A percentile compares a stretch with the other conserved stretches of the same genome.
Evolutionary conservation across 1,139 yeast species (phyloP).

Genomic region (Schwanniomyces etchellsii): DNA sequence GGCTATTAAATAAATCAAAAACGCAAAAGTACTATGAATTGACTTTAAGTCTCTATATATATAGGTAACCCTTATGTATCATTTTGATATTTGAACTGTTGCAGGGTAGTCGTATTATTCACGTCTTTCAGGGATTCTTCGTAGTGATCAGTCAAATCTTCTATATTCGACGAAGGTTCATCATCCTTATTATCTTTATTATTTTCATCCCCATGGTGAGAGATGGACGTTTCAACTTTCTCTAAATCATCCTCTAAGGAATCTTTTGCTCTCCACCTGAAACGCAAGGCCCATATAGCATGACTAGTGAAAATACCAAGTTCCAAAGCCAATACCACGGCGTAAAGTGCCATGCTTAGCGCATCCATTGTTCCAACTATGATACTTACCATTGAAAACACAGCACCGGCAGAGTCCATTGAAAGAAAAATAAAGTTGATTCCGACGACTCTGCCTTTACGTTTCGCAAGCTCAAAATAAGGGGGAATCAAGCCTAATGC

Average conservation of each 20-base stretch:
- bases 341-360: slow-evolving; percentile 73
- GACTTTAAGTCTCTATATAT: too few species aligned
- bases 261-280: slow-evolving; percentile 27
- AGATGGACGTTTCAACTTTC: background rate
- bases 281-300: slow-evolving; percentile 61
- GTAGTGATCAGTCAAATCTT: too few species aligned
- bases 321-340: slow-evolving; percentile 67
- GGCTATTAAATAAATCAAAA: too few species aligned
- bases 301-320: slow-evolving; percentile 73
- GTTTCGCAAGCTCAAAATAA: slow-evolving; percentile 73
- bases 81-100: too few species aligned
- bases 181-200: too few species aligned
- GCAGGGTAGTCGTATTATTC: too few species aligned
- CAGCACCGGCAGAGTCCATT: slow-evolving; percentile 80
- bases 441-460: slow-evolving; percentile 82
- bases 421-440: slow-evolving; percentile 74
- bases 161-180: too few species aligned
- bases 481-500: slow-evolving; percentile 85
- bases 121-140: too few species aligned
- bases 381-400: slow-evolving; percentile 65
- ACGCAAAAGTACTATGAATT: too few species aligned
- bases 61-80: too few species aligned
- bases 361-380: slow-evolving; percentile 60
- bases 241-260: background rate
- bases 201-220: background rate